Evolutionary conservation across 2,329 filamentous ascomycete species (phyloP), one percentile per base, ranked within the genome.

Genomic region (Pyricularia sp.): DNA sequence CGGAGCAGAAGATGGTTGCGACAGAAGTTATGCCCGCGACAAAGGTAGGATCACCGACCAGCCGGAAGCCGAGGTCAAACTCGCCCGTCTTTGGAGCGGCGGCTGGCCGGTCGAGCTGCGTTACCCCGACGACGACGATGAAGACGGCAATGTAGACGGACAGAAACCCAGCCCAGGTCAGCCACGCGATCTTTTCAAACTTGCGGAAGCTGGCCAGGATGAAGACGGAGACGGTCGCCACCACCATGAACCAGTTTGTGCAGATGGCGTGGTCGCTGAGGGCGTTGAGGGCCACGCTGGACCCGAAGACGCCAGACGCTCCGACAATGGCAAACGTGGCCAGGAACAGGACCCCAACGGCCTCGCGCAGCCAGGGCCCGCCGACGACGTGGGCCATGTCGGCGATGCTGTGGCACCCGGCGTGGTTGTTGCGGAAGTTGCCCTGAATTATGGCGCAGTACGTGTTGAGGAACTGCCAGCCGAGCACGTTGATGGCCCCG

Each of bases 401-500:
- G 26, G 83, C 78, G 65, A 78, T 78, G 50, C 77, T 79, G 68
- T 81, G 79, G 66, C 79, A 81, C 1, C 78, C 78, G 0, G 77
- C 75, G 59, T 81, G 78, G 4, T 70, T 69, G 69, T 79, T 79
- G 50, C 79, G 76, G 70, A 81, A 81, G 72, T 79, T 76, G 66
- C 78, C 78, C 68, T 80, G 78, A 17, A 80, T 68, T 36, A 81
- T 77, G 58, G 78, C 79, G 67, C 77, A 78, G 71, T 81, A 80
- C 0, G 78, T 80, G 71, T 81, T 81, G 26, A 81, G 73, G 26
- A 75, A 72, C 68, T 79, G 76, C 79, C 81, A 82, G 74, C 88
- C 89, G 1, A 96, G 88, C 74, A 86, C 89, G 83, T 95, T 95
- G 81, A 95, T 95, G 30, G 89, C 90, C 72, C 92, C 89, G 1